phyloP scores from a whole-genome alignment of 495 filamentous ascomycete genomes.

The Chlorociboria aeruginascens region DNA sequence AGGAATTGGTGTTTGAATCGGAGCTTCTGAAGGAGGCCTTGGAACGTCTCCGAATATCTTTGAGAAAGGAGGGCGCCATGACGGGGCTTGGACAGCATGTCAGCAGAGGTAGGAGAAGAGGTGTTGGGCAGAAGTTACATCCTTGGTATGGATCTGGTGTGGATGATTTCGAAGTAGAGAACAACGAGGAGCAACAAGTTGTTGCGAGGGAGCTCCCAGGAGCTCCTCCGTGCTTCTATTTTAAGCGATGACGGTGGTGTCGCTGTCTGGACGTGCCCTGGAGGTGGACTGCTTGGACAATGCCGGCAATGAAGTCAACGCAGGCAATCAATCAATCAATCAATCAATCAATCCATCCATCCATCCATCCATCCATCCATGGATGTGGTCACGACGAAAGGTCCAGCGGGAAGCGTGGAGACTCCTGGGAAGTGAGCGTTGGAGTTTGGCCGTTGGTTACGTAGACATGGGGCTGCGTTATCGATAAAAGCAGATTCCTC shows the following conservation, averaged over 20 bases:
- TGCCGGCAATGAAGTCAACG: background rate
- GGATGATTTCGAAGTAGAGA: background rate
- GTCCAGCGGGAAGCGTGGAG: too few species aligned
- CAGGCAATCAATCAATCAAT: too few species aligned
- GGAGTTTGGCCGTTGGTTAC: too few species aligned
- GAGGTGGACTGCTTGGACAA: too few species aligned
- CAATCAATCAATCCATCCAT: too few species aligned
- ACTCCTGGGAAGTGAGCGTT: too few species aligned
- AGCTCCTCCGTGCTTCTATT: constrained; percentile 3
- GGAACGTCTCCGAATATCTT: constrained; percentile 63
- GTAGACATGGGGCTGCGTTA: too few species aligned
- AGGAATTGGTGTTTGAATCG: constrained; percentile 40
- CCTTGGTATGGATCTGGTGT: background rate
- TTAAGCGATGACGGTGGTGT: constrained; percentile 11
- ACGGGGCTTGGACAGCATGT: background rate
- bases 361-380: too few species aligned
- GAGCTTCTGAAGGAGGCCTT: constrained; percentile 51
- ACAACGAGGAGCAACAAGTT: background rate
- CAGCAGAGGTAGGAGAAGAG: background rate
- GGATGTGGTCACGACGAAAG: too few species aligned
- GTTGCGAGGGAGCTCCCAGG: constrained; percentile 3
- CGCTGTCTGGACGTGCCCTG: too few species aligned
- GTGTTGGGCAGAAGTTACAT: background rate
- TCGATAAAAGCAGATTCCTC: too few species aligned
- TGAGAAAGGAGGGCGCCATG: constrained; percentile 55